Conservation (phyloP, 2,329 filamentous ascomycete species). For the Hortaea werneckii region DNA sequence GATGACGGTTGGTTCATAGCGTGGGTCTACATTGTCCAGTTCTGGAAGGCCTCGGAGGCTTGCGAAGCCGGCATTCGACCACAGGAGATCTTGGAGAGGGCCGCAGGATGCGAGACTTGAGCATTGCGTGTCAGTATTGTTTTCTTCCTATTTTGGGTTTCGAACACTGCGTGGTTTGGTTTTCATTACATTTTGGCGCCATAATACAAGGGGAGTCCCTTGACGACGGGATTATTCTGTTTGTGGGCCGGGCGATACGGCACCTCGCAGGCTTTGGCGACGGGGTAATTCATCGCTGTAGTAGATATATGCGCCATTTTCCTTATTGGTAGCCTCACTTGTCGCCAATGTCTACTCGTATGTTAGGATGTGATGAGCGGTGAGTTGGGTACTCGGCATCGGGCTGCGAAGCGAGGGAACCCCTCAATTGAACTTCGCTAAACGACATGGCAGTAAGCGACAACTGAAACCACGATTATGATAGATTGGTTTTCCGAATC, state of each 20-base stretch:
- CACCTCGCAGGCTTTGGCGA: neutral
- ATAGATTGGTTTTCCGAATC: no score
- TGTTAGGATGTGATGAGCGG: no score
- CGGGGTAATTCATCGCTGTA: neutral
- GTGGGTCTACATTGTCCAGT: conserved; percentile 44
- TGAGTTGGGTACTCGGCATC: no score
- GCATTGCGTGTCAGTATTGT: neutral
- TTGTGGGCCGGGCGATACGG: neutral
- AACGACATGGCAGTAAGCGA: no score
- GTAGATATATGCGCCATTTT: no score
- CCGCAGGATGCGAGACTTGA: neutral
- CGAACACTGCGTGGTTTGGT: no score
- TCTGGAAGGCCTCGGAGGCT: conserved; percentile 44
- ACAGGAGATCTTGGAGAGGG: conserved; percentile 55
- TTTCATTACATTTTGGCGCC: neutral
- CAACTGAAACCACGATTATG: no score
- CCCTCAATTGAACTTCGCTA: no score
- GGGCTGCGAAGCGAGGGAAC: no score
- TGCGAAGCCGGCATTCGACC: conserved; percentile 60
- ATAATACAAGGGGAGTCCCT: conserved; percentile 13
- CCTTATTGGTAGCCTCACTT: no score
- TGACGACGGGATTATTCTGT: neutral
- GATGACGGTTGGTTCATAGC: conserved; percentile 50
- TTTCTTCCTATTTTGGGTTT: no score
- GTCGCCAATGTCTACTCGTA: no score